Evolutionary conservation across 768 basidiomycete species (phyloP).

Genomic region (Baorangia bicolor): DNA sequence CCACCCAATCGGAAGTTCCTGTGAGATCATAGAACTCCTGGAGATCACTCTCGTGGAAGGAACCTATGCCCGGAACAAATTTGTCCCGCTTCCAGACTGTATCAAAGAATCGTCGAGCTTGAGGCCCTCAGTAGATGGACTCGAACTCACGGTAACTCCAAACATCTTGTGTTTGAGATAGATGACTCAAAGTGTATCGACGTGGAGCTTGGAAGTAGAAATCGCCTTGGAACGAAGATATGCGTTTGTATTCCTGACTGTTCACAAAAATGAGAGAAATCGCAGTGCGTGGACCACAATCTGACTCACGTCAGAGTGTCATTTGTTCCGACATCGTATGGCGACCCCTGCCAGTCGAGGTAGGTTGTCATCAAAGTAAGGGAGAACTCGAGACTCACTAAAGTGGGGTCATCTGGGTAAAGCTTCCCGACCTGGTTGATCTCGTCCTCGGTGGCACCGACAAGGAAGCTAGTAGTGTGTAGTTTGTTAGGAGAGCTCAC

Average conservation of each 20-base stretch:
- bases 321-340: conserved; percentile 27
- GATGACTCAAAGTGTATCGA: conserved; percentile 3
- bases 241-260: too few relatives aligned
- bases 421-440: neutral
- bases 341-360: conserved; percentile 21
- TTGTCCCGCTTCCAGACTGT: conserved; percentile 19
- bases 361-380: neutral
- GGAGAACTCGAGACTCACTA: neutral
- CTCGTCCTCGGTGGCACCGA: conserved; percentile 6
- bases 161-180: conserved; percentile 13
- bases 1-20: conserved; percentile 12
- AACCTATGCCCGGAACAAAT: conserved; percentile 12
- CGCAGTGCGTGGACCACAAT: neutral
- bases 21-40: conserved; percentile 14
- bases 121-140: neutral
- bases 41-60: conserved; percentile 19
- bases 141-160: conserved; percentile 12
- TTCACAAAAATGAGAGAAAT: neutral
- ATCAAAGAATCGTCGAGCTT: neutral
- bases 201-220: conserved; percentile 9
- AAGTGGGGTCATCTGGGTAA: conserved; percentile 7
- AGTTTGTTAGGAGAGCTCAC: neutral
- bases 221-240: conserved; percentile 26
- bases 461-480: conserved; percentile 6
- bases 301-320: conserved; percentile 10